A percentile compares a stretch with the other conserved stretches of the same genome.
Conservation (phyloP, 116 monocot genomes). For the Trichopus zeylanicus region DNA sequence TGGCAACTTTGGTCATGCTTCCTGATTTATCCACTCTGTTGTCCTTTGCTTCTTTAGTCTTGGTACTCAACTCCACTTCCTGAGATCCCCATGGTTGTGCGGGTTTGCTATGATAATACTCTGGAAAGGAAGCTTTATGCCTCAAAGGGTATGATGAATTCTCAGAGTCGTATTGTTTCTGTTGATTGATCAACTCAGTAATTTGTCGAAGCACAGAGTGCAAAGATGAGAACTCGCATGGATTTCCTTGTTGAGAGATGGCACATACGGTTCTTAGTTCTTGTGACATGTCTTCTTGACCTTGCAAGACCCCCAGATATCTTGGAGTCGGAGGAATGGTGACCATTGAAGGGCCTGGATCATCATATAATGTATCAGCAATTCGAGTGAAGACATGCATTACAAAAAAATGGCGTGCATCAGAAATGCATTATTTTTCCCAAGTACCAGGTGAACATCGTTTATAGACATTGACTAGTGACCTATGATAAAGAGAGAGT, state of each 20-base stretch:
- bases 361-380: too few species aligned
- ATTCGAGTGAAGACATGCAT: too few species aligned
- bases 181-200: background rate
- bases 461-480: too few species aligned
- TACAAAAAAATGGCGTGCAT: too few species aligned
- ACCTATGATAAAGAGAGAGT: too few species aligned
- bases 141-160: background rate
- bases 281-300: slow-evolving; percentile 10
- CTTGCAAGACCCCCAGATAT: slow-evolving; percentile 15
- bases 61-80: too few species aligned
- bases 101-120: background rate
- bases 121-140: background rate
- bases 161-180: background rate
- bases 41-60: too few species aligned
- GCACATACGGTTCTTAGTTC: background rate
- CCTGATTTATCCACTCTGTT: background rate
- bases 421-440: too few species aligned
- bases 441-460: too few species aligned
- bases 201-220: background rate
- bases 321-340: background rate
- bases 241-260: background rate
- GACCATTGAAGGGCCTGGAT: slow-evolving; percentile 3
- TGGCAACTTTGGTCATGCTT: background rate
- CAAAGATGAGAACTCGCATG: background rate
- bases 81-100: too few species aligned